These are phyloP conservation scores for Dissophora globulifera DNA, from an alignment of 192 early-diverging fungal genomes.

Conservation along the genomic window DNA sequence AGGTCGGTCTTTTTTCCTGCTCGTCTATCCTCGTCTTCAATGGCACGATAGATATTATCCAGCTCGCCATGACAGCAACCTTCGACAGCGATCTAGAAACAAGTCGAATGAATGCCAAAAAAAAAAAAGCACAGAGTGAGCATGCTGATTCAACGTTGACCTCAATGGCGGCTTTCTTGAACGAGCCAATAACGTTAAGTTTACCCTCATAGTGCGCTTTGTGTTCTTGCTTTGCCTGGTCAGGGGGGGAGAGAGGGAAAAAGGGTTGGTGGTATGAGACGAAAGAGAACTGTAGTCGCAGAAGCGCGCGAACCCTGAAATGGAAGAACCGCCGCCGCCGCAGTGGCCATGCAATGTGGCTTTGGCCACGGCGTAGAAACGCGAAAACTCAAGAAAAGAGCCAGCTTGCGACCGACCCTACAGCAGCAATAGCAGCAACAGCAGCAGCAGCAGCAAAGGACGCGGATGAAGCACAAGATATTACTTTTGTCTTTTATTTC, in stretches of 20 bases:
- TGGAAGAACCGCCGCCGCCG: no score
- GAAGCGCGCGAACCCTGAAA: no score
- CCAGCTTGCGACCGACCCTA: no score
- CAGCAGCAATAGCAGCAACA: no score
- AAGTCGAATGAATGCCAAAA: no score
- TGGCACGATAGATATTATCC: constrained; percentile 86
- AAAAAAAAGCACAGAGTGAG: not conserved
- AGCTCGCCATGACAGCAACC: constrained; percentile 98
- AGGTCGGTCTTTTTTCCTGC: constrained; percentile 84
- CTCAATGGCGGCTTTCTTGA: no score
- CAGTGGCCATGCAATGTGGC: constrained; percentile 2
- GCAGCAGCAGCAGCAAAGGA: not conserved
- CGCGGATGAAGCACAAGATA: not conserved
- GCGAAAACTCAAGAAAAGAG: no score
- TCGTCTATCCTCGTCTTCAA: constrained; percentile 68
- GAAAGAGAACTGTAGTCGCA: not conserved
- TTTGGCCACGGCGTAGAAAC: not conserved
- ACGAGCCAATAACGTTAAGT: not conserved
- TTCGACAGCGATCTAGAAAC: constrained; percentile 89
- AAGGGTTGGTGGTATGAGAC: not conserved
- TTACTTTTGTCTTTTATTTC: not conserved
- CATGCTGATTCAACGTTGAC: no score
- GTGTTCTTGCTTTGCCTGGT: not conserved
- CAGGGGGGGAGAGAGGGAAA: no score
- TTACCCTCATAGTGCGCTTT: constrained; percentile 1